Evolutionary conservation across 768 basidiomycete genomes (phyloP).

Genomic region (Leccinum uliginosum): DNA sequence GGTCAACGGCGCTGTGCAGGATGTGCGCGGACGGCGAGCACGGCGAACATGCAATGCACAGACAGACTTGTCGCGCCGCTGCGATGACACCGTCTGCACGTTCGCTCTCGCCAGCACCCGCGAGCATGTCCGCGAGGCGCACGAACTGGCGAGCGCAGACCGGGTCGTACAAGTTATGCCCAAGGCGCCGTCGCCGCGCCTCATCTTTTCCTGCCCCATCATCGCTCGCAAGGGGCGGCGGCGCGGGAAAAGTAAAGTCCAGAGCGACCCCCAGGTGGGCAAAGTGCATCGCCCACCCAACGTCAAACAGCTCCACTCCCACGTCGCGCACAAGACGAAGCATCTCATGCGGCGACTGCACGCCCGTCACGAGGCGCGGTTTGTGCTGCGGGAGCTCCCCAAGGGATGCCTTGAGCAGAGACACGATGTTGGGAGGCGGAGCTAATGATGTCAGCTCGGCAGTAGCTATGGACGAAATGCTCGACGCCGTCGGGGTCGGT

Average conservation of each 20-base stretch:
- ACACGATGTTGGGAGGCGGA: constrained; percentile 19
- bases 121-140: constrained; percentile 42
- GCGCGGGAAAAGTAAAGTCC: constrained; percentile 70
- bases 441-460: neutral
- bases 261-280: constrained; percentile 71
- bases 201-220: neutral
- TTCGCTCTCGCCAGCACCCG: constrained; percentile 10
- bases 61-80: constrained; percentile 31
- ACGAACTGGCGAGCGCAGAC: constrained; percentile 59
- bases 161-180: constrained; percentile 67
- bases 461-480: neutral
- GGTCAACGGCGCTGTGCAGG: constrained; percentile 45
- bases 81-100: neutral
- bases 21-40: constrained; percentile 31
- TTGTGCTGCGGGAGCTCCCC: constrained; percentile 48
- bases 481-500: constrained; percentile 9
- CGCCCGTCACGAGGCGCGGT: constrained; percentile 56
- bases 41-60: constrained; percentile 57
- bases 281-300: constrained; percentile 63
- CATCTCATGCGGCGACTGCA: constrained; percentile 68
- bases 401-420: constrained; percentile 61
- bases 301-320: constrained; percentile 76
- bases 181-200: constrained; percentile 33
- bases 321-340: constrained; percentile 57
- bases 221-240: constrained; percentile 2